Base-by-base conservation (phyloP, 2,329 filamentous ascomycete species). In the Claviceps sp. region DNA sequence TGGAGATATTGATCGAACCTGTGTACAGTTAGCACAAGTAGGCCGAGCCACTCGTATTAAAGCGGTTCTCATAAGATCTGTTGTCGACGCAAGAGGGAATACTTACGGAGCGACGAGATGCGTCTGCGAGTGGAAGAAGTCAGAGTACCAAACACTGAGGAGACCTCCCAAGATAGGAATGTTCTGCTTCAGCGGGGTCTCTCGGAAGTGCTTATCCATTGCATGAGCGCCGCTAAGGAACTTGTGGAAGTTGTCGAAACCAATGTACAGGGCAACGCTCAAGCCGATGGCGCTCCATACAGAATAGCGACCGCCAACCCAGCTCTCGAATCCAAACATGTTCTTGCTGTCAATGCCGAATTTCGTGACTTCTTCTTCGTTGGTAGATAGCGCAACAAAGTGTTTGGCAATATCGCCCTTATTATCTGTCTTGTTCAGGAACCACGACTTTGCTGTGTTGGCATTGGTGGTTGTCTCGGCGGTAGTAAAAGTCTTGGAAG, bases 311-410 rank as follows among this genome's bases (percentile, higher is more conserved):
- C 93, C 93, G 68, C 93, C 93, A 50, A 97, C 91, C 93, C 93
- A 98, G 72, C 87, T 94, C 72, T 91, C 90, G 68, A 98, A 98
- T 62, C 89, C 90, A 66, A 98, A 98, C 93, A 98, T 98, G 80
- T 97, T 98, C 80, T 91, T 91, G 73, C 84, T 85, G 74, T 97
- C 91, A 64, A 98, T 98, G 59, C 93, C 93, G 64, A 98, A 98
- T 78, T 97, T 97, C 73, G 87, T 89, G 56, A 98, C 93, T 75
- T 97, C 91, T 51, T 75, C 69, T 73, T 91, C 87, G 73, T 98
- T 98, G 69, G 93, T 98, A 48, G 93, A 97, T 50, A 98, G 82
- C 46, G 93, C 93, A 53, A 96, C 93, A 66, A 98, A 98, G 79
- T 98, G 93, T 80, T 97, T 98, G 61, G 93, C 89, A 61, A 98